Percentiles rank a stretch among this genome's conserved stretches.
These are phyloP conservation scores for Tetrapisispora iriomotensis DNA, from an alignment of 805 yeast genomes.

Conservation along the genomic window DNA sequence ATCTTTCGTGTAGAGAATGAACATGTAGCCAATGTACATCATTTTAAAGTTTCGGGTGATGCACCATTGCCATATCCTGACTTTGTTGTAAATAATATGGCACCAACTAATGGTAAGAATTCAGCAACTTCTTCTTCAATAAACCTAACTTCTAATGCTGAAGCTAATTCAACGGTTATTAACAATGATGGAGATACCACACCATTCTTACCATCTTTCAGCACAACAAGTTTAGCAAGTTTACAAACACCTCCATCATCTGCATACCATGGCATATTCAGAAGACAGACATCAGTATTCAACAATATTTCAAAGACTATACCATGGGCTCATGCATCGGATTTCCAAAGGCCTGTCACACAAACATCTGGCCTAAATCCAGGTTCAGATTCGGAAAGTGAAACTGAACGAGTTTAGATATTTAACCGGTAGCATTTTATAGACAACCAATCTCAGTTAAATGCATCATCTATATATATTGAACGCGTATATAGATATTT, in stretches of 20 bases:
- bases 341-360: slow-evolving; percentile 57
- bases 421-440: not conserved
- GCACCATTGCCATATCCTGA: slow-evolving; percentile 70
- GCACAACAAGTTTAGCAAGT: not conserved
- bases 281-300: slow-evolving; percentile 20
- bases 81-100: not conserved
- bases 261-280: slow-evolving; percentile 16
- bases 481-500: not conserved
- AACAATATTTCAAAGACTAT: slow-evolving; percentile 35
- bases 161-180: not conserved
- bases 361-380: slow-evolving; percentile 15
- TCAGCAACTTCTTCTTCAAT: not conserved
- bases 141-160: not conserved
- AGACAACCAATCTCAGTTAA: too few relatives aligned
- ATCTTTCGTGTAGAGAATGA: slow-evolving; percentile 93
- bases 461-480: slow-evolving; percentile 4
- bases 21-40: slow-evolving; percentile 80
- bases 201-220: not conserved
- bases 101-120: not conserved
- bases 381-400: slow-evolving; percentile 14
- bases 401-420: slow-evolving; percentile 6
- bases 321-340: slow-evolving; percentile 73
- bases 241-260: slow-evolving; percentile 14
- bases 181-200: not conserved
- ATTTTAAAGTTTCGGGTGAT: slow-evolving; percentile 82